phyloP scores from a whole-genome alignment of 164 flowering plant genomes.

The Sextonia rubra region DNA sequence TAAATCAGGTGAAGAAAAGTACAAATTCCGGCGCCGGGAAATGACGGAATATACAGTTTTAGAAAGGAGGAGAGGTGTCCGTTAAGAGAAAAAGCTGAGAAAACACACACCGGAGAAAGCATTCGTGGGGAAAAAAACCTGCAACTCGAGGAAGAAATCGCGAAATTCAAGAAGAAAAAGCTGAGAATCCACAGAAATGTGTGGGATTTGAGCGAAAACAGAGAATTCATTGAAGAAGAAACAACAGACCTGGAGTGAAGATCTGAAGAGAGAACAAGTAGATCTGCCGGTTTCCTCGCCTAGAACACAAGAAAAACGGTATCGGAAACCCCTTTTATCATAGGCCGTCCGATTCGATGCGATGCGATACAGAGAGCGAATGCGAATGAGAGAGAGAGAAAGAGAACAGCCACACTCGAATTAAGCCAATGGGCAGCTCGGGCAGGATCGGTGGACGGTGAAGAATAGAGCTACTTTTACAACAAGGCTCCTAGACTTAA shows the following conservation, averaged over 20 bases:
- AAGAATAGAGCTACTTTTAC: too few relatives aligned
- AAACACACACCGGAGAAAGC: too few relatives aligned
- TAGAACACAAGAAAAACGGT: conserved; percentile 15
- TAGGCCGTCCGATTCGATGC: conserved; percentile 43
- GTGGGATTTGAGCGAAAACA: conserved; percentile 2
- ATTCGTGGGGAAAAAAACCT: too few relatives aligned
- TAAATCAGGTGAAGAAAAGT: background rate
- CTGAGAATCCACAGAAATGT: too few relatives aligned
- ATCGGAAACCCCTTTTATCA: conserved; percentile 22
- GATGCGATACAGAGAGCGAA: background rate
- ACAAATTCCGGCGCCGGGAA: background rate
- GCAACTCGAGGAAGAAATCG: too few relatives aligned
- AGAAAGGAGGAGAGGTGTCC: too few relatives aligned
- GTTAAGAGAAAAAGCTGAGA: too few relatives aligned
- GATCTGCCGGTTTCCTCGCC: conserved; percentile 25
- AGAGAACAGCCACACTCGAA: background rate
- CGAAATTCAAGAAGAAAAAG: too few relatives aligned
- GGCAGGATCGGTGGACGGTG: background rate
- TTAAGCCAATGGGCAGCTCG: conserved; percentile 9
- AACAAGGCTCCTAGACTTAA: too few relatives aligned
- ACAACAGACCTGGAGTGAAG: conserved; percentile 24
- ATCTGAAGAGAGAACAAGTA: conserved; percentile 21
- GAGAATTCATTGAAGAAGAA: background rate
- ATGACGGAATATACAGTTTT: background rate
- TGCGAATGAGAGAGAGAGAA: background rate